Evolutionary conservation across 345 rosid genomes (phyloP).

Genomic region (Eucalyptus cloeziana): DNA sequence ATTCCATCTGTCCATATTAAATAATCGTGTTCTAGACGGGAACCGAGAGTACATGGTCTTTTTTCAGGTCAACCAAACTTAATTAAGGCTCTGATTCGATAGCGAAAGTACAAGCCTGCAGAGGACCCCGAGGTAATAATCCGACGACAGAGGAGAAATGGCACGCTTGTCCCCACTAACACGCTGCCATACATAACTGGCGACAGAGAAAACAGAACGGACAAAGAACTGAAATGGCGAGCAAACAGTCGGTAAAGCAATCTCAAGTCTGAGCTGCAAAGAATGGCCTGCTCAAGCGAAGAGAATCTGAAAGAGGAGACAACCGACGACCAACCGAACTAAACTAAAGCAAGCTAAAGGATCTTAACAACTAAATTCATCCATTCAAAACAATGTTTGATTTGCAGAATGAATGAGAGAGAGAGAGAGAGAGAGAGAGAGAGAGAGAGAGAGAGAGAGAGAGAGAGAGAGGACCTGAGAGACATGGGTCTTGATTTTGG

Average conservation of each 20-base stretch:
- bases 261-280: background rate
- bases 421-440: background rate
- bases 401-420: background rate
- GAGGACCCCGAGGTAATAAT: background rate
- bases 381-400: background rate
- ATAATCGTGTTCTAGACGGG: background rate
- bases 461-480: slow-evolving; percentile 34
- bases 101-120: background rate
- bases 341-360: background rate
- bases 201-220: background rate
- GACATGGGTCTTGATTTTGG: slow-evolving; percentile 54
- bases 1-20: background rate
- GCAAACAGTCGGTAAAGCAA: background rate
- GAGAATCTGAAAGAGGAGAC: background rate
- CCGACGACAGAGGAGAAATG: background rate
- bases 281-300: background rate
- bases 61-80: background rate
- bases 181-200: background rate
- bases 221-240: background rate
- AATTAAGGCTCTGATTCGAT: background rate
- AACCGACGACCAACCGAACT: background rate
- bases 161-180: background rate
- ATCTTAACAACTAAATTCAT: background rate
- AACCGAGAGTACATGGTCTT: background rate
- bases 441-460: background rate